Percentiles rank a stretch among this genome's conserved stretches.
These are phyloP conservation scores for Peltaster fructicola DNA, from an alignment of 2,329 filamentous ascomycete species.

Conservation along the genomic window DNA sequence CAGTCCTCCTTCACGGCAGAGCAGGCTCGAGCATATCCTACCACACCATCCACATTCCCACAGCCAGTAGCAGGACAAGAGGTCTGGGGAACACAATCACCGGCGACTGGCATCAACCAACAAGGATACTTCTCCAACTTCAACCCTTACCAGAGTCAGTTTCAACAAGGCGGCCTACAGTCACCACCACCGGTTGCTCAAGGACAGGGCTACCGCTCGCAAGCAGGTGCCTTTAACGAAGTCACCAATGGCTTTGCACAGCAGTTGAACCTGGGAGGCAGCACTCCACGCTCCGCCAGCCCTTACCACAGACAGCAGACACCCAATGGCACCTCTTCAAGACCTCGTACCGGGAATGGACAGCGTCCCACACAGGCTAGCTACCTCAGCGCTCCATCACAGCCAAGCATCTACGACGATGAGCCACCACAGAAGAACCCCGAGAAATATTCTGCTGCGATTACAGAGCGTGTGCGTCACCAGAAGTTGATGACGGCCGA, in stretches of 20 bases:
- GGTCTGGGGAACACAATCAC: slow-evolving; percentile 34
- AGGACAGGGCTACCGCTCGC: slow-evolving; percentile 31
- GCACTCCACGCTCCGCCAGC: slow-evolving; percentile 42
- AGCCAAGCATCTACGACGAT: slow-evolving; percentile 32
- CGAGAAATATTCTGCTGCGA: slow-evolving; percentile 74
- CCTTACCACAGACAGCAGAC: slow-evolving; percentile 54
- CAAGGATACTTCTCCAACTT: slow-evolving; percentile 34
- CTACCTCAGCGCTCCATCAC: slow-evolving; percentile 42
- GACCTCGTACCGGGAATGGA: slow-evolving; percentile 63
- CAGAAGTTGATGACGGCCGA: slow-evolving; percentile 48
- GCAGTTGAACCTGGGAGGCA: slow-evolving; percentile 77
- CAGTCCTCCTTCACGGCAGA: slow-evolving; percentile 27
- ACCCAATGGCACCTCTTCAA: slow-evolving; percentile 44
- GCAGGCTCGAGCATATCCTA: slow-evolving; percentile 31
- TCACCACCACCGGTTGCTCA: slow-evolving; percentile 29
- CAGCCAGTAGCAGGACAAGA: slow-evolving; percentile 55
- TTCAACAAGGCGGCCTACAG: slow-evolving; percentile 29
- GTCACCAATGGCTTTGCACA: slow-evolving; percentile 82
- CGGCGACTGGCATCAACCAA: slow-evolving; percentile 23
- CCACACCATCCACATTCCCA: slow-evolving; percentile 89
- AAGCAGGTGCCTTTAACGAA: slow-evolving; percentile 47
- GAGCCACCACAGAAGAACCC: slow-evolving; percentile 63
- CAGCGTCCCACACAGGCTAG: slow-evolving; percentile 39
- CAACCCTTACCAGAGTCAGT: slow-evolving; percentile 21
- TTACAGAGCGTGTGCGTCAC: slow-evolving; percentile 53